A percentile compares a stretch with the other conserved stretches of the same genome.
phyloP scores from a whole-genome alignment of 148 eudicot species.

The Amaranthus palmeri region DNA sequence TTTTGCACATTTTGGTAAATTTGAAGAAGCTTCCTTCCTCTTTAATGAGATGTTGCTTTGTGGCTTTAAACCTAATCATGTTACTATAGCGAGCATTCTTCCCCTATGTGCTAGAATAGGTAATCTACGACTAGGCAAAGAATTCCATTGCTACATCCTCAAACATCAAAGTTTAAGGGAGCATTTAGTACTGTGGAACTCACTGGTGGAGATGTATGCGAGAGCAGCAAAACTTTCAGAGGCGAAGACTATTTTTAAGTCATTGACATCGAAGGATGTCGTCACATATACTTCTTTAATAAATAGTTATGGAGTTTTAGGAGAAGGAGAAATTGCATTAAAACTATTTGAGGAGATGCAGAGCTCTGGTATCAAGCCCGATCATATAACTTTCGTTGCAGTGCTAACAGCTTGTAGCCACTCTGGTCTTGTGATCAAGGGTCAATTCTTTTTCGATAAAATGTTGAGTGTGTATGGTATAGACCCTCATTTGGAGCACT shows the following conservation, averaged over 20 bases:
- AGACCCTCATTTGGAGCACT: conserved; percentile 65
- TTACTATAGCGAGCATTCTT: conserved; percentile 68
- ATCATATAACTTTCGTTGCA: conserved; percentile 67
- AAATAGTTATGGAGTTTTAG: conserved; percentile 67
- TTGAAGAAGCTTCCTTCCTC: conserved; percentile 64
- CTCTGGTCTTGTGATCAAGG: conserved; percentile 65
- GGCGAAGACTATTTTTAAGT: conserved; percentile 56
- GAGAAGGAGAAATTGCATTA: conserved; percentile 56
- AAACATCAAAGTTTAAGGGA: conserved; percentile 45
- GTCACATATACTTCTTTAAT: conserved; percentile 77
- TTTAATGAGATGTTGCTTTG: conserved; percentile 71
- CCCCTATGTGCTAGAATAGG: conserved; percentile 68
- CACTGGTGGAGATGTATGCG: conserved; percentile 75
- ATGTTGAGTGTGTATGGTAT: conserved; percentile 53
- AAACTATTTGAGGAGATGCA: conserved; percentile 68
- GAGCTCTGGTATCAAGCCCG: conserved; percentile 50
- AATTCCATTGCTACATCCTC: conserved; percentile 62
- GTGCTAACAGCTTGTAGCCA: conserved; percentile 82
- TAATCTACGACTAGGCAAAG: conserved; percentile 73
- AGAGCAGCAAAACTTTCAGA: conserved; percentile 53
- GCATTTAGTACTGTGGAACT: conserved; percentile 51
- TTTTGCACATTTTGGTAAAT: conserved; percentile 42
- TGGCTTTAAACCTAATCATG: conserved; percentile 59
- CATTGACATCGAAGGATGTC: conserved; percentile 44
- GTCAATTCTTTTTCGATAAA: conserved; percentile 48